phyloP scores from a whole-genome alignment of 2,329 filamentous ascomycete genomes.

The Pseudogymnoascus sp. region DNA sequence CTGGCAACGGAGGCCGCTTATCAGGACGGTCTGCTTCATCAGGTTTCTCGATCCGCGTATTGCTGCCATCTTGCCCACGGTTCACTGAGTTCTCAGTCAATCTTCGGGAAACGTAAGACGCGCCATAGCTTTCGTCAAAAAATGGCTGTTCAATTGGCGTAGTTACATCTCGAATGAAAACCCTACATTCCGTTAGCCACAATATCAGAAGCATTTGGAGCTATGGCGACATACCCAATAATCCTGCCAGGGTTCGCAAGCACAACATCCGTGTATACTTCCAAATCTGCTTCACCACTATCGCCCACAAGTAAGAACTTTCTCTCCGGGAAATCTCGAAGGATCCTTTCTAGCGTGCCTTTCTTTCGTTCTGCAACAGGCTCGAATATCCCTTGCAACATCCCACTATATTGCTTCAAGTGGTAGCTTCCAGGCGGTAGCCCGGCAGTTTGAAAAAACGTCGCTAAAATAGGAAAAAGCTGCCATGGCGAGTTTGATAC shows the following conservation, averaged over 20 bases:
- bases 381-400: conserved; percentile 97
- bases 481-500: conserved; percentile 99
- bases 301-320: conserved; percentile 90
- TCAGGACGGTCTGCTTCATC: conserved; percentile 12
- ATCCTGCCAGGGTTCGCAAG: conserved; percentile 75
- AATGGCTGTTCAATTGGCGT: conserved; percentile 66
- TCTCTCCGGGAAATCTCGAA: conserved; percentile 81
- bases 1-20: conserved; percentile 21
- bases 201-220: not conserved
- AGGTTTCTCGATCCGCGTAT: conserved; percentile 6
- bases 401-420: conserved; percentile 90
- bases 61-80: conserved; percentile 1
- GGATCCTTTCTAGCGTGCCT: conserved; percentile 72
- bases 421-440: conserved; percentile 87
- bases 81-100: conserved; percentile 13
- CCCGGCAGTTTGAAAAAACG: conserved; percentile 72
- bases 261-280: conserved; percentile 93
- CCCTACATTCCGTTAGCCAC: conserved; percentile 20
- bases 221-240: conserved; percentile 39
- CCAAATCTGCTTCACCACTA: conserved; percentile 91
- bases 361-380: conserved; percentile 94
- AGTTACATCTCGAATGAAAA: conserved; percentile 95
- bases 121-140: conserved; percentile 49
- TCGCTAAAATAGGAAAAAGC: conserved; percentile 79
- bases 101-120: conserved; percentile 30